Evolutionary conservation across 495 filamentous ascomycete genomes (phyloP).

Genomic region (Podospora fimiseda): DNA sequence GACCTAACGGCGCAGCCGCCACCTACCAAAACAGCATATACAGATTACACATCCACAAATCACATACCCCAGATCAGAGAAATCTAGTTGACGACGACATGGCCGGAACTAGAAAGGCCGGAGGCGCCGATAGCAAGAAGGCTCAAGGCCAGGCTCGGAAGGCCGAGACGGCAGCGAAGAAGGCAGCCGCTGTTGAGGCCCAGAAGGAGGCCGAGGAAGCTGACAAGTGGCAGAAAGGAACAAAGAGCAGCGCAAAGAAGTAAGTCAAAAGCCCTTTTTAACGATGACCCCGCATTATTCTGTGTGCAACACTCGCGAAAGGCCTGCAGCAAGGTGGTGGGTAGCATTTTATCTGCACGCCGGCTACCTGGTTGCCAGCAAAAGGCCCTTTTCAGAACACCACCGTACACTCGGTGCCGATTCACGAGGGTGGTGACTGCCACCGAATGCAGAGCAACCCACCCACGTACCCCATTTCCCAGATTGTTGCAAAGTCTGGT

Average conservation of each 20-base stretch:
- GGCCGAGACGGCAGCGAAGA: slow-evolving; percentile 75
- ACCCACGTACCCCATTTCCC: no score
- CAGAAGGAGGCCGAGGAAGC: slow-evolving; percentile 65
- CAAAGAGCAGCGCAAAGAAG: slow-evolving; percentile 83
- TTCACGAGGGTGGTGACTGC: no score
- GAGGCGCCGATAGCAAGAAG: slow-evolving; percentile 78
- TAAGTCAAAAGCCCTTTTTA: slow-evolving; percentile 35
- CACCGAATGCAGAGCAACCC: no score
- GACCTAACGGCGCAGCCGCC: background rate
- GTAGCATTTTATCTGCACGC: no score
- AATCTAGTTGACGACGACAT: no score
- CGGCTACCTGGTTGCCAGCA: no score
- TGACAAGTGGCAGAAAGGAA: slow-evolving; percentile 74
- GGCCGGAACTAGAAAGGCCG: slow-evolving; percentile 59
- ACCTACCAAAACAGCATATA: background rate
- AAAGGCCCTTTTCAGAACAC: no score
- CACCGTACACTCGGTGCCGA: no score
- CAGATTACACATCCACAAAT: background rate
- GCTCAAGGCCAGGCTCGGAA: slow-evolving; percentile 86
- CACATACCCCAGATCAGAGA: background rate
- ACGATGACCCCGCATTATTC: no score
- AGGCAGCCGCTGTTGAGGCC: slow-evolving; percentile 63
- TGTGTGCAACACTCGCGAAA: no score
- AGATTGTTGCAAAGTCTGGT: no score
- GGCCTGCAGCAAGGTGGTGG: no score